Evolutionary conservation across 108 stramenopile genomes (phyloP), one percentile per base, ranked within the genome.

Genomic region (Pelagomonas calceolata): DNA sequence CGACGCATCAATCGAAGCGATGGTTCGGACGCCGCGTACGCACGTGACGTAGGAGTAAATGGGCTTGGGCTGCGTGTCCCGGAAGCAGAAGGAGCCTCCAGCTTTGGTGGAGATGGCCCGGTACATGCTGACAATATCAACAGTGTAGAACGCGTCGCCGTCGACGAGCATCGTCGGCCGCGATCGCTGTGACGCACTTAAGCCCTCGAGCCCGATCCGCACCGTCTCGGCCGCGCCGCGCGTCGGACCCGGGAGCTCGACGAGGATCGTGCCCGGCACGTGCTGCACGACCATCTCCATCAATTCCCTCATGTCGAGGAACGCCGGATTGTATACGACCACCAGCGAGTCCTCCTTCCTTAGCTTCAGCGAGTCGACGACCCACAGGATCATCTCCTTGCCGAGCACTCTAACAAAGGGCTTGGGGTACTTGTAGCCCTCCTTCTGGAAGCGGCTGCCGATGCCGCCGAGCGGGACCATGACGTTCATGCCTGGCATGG

Each of bases 381-480:
- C 51, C 51, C 51, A 60, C 21, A 60, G 51, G 51, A 60, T 60
- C 51, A 60, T 60, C 51, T 60, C 51, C 51, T 26, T 16, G 26
- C 51, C 51, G 21, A 60, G 51, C 7, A 60, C 51, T 26, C 10
- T 16, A 17, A 60, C 51, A 26, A 60, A 60, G 7, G 51, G 51
- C 51, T 60, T 60, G 21, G 51, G 51, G 21, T 60, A 26, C 51
- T 26, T 16, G 51, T 60, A 60, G 51, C 51, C 51, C 51, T 60
- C 51, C 51, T 60, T 60, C 51, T 60, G 51, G 51, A 60, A 60
- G 21, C 51, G 51, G 21, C 21, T 26, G 21, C 51, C 51, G 51
- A 60, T 60, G 51, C 51, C 51, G 51, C 51, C 51, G 51, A 60
- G 51, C 51, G 51, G 51, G 51, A 60, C 29, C 51, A 60, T 60